These are phyloP conservation scores for Chenopodium berlandieri DNA, from an alignment of 148 eudicot genomes.

Conservation along the genomic window DNA sequence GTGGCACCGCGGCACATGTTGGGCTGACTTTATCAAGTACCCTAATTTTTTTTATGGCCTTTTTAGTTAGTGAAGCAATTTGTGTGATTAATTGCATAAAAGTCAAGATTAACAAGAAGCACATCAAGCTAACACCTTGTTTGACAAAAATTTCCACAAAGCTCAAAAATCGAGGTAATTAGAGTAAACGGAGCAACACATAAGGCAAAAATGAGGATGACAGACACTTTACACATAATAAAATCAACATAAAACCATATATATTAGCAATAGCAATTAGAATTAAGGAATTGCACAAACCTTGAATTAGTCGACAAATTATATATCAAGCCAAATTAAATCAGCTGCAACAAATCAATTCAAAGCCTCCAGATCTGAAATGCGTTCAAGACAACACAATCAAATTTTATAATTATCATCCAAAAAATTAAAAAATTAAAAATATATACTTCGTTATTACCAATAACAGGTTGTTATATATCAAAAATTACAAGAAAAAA, in stretches of 20 bases:
- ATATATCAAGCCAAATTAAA: constrained; percentile 1
- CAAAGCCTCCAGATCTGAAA: constrained; percentile 21
- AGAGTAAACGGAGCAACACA: too few relatives aligned
- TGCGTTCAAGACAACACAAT: not conserved
- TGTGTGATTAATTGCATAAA: too few relatives aligned
- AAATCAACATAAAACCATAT: too few relatives aligned
- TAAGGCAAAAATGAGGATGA: not conserved
- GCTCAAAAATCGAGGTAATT: too few relatives aligned
- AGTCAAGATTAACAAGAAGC: not conserved
- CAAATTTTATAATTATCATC: not conserved
- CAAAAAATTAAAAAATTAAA: not conserved
- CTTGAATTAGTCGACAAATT: not conserved
- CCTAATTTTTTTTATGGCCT: too few relatives aligned
- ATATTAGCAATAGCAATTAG: not conserved
- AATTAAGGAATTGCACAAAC: not conserved
- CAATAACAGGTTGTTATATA: not conserved
- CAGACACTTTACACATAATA: not conserved
- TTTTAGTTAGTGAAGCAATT: too few relatives aligned
- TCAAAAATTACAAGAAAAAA: not conserved
- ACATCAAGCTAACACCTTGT: not conserved
- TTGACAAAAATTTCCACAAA: not conserved
- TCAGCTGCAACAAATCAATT: constrained; percentile 9
- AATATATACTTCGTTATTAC: too few relatives aligned
- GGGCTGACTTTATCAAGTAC: too few relatives aligned
- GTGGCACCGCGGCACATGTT: too few relatives aligned